These are phyloP conservation scores for Debaryomyces sp. DNA, from an alignment of 1,139 yeast genomes.

Conservation along the genomic window DNA sequence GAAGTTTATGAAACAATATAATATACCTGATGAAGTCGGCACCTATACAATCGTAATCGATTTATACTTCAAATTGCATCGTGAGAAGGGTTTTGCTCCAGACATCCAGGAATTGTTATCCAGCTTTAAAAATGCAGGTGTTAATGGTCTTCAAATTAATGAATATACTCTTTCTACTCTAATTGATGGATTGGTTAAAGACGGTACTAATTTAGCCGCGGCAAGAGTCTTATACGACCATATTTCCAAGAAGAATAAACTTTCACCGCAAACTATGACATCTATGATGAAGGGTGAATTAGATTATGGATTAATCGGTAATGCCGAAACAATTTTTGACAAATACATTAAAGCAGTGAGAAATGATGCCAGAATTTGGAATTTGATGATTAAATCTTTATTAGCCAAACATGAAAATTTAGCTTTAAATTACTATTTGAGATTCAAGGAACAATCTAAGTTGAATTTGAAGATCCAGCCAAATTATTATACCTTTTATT, in stretches of 20 bases:
- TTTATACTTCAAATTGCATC: slow-evolving; percentile 51
- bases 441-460: slow-evolving; percentile 26
- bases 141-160: slow-evolving; percentile 41
- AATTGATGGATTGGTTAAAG: slow-evolving; percentile 57
- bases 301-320: slow-evolving; percentile 46
- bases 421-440: slow-evolving; percentile 44
- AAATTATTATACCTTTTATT: slow-evolving; percentile 61
- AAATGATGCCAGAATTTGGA: slow-evolving; percentile 54
- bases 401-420: slow-evolving; percentile 36
- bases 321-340: slow-evolving; percentile 53
- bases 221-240: slow-evolving; percentile 53
- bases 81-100: slow-evolving; percentile 48
- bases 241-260: slow-evolving; percentile 35
- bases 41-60: slow-evolving; percentile 70
- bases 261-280: slow-evolving; percentile 49
- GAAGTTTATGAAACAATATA: slow-evolving; percentile 37
- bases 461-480: slow-evolving; percentile 33
- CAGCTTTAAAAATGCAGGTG: slow-evolving; percentile 42
- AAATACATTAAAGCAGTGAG: slow-evolving; percentile 35
- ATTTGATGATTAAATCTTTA: slow-evolving; percentile 58
- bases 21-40: slow-evolving; percentile 61
- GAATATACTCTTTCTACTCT: slow-evolving; percentile 55
- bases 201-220: slow-evolving; percentile 47
- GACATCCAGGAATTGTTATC: slow-evolving; percentile 42
- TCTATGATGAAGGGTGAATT: slow-evolving; percentile 64